These are phyloP conservation scores for Populus tomentosa DNA, from an alignment of 441 rosid species.

Conservation along the genomic window DNA sequence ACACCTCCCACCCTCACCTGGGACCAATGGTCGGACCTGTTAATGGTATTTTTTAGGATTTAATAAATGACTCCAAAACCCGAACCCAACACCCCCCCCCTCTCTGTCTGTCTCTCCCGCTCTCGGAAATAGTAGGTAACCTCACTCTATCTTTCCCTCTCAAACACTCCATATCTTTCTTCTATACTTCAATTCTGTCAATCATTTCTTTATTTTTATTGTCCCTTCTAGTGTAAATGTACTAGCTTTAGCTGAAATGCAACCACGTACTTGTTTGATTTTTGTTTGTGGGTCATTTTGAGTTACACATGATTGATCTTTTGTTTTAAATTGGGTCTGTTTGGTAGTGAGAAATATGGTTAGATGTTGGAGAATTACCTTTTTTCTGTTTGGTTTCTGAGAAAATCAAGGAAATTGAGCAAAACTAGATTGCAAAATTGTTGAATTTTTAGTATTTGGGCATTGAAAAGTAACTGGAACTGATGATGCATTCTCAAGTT, in stretches of 20 bases:
- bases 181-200: not conserved
- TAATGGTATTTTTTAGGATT: slow-evolving; percentile 22
- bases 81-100: not conserved
- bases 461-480: not conserved
- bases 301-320: not conserved
- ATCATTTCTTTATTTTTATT: not conserved
- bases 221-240: not conserved
- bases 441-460: not conserved
- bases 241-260: not conserved
- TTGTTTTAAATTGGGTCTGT: not conserved
- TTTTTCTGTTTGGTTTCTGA: not conserved
- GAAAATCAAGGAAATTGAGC: not conserved
- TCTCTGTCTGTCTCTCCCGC: not conserved
- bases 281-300: not conserved
- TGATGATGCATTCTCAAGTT: not conserved
- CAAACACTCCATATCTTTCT: not conserved
- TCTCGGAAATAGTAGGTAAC: not conserved
- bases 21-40: not conserved
- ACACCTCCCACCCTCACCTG: slow-evolving; percentile 4
- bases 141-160: not conserved
- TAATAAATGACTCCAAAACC: not conserved
- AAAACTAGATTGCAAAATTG: not conserved
- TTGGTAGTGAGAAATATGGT: not conserved
- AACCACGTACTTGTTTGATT: not conserved
- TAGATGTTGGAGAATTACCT: not conserved